Conservation (phyloP, 805 yeast genomes). For the Yamadazyma ubonensis region DNA sequence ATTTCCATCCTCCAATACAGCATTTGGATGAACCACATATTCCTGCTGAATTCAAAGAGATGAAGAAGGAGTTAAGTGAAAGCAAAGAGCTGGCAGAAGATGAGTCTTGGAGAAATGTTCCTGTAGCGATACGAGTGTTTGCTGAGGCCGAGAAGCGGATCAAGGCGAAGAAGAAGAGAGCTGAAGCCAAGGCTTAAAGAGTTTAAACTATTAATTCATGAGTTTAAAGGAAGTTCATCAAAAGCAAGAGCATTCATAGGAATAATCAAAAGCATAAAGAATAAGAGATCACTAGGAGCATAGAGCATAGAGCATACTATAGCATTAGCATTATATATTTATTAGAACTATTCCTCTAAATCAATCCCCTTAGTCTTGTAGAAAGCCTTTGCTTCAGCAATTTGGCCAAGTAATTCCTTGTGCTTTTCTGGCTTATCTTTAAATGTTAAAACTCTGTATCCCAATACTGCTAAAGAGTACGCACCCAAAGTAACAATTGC, state of each 20-base stretch:
- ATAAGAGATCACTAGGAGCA: neutral
- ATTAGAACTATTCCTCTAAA: slow-evolving; percentile 31
- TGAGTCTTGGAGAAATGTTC: slow-evolving; percentile 52
- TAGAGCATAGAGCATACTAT: neutral
- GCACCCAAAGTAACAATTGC: slow-evolving; percentile 65
- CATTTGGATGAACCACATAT: slow-evolving; percentile 31
- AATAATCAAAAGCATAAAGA: neutral
- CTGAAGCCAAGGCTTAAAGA: slow-evolving; percentile 42
- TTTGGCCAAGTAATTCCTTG: slow-evolving; percentile 55
- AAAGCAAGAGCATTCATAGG: too few relatives aligned
- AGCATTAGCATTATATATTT: slow-evolving; percentile 3
- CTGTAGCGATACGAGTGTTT: slow-evolving; percentile 75
- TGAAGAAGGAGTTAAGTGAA: neutral
- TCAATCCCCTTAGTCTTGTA: slow-evolving; percentile 56
- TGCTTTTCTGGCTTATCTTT: slow-evolving; percentile 70
- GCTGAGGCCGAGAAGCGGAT: slow-evolving; percentile 76
- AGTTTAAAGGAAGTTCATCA: too few relatives aligned
- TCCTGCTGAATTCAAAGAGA: slow-evolving; percentile 30
- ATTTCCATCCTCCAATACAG: slow-evolving; percentile 41
- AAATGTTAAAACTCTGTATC: slow-evolving; percentile 66
- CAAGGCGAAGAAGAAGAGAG: slow-evolving; percentile 52
- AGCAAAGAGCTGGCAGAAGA: slow-evolving; percentile 13
- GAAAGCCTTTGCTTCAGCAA: slow-evolving; percentile 61
- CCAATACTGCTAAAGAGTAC: slow-evolving; percentile 65
- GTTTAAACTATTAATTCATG: too few relatives aligned